A percentile compares a stretch with the other conserved stretches of the same genome.
Evolutionary conservation across 345 rosid species (phyloP).

Genomic region (Atalantia buxifolia): DNA sequence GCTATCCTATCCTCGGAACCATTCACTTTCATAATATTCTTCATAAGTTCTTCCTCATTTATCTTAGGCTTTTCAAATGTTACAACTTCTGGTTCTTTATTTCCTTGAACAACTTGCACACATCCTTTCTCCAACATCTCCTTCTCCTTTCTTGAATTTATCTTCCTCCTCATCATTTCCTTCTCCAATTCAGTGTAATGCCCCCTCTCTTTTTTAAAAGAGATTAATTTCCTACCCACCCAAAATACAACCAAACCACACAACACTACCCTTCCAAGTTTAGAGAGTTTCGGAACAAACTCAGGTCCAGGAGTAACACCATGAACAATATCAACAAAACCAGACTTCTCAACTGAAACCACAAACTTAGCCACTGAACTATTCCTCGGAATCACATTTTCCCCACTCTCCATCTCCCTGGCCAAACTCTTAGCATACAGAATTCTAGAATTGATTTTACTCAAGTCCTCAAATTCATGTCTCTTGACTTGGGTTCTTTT

Average conservation of each 20-base stretch:
- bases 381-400: conserved; percentile 54
- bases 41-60: conserved; percentile 53
- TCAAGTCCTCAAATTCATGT: conserved; percentile 29
- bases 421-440: conserved; percentile 59
- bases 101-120: conserved; percentile 52
- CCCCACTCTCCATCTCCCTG: conserved; percentile 58
- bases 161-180: conserved; percentile 89
- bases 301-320: conserved; percentile 30
- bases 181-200: conserved; percentile 58
- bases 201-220: conserved; percentile 34
- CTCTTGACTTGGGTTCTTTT: conserved; percentile 34
- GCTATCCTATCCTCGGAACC: conserved; percentile 29
- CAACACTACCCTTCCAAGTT: conserved; percentile 44
- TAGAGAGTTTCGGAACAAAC: conserved; percentile 37
- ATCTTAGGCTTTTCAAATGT: conserved; percentile 53
- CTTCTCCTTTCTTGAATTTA: conserved; percentile 56
- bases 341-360: conserved; percentile 31
- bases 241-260: conserved; percentile 52
- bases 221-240: conserved; percentile 43
- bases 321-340: conserved; percentile 34
- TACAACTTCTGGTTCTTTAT: conserved; percentile 21
- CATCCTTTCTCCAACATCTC: conserved; percentile 42
- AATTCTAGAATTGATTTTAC: conserved; percentile 38
- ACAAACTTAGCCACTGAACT: conserved; percentile 68
- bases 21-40: conserved; percentile 42